Conservation (phyloP, 2,329 filamentous ascomycete species). For the Sporothrix humicola region DNA sequence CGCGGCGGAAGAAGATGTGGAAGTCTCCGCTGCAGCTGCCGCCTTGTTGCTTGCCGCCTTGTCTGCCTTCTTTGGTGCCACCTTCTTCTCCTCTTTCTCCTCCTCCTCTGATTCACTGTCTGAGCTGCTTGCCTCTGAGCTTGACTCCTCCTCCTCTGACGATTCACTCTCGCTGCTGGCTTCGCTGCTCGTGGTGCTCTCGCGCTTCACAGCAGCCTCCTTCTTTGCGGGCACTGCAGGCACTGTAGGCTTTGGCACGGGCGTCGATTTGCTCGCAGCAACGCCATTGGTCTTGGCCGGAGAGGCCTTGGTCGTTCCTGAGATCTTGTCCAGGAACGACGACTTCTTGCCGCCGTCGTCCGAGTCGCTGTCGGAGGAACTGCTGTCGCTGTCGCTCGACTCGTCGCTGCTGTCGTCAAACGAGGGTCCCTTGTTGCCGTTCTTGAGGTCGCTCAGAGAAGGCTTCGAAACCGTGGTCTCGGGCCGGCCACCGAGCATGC, state of each 20-base stretch:
- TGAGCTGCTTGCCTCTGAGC: neutral
- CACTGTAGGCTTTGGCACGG: constrained; percentile 33
- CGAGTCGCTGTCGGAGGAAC: constrained; percentile 33
- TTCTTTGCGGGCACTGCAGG: neutral
- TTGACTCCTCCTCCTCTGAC: neutral
- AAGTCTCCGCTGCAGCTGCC: neutral
- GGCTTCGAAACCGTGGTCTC: constrained; percentile 29
- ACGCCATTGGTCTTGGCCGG: constrained; percentile 13
- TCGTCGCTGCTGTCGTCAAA: constrained; percentile 38
- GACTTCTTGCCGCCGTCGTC: constrained; percentile 28
- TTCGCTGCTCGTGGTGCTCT: constrained; percentile 27
- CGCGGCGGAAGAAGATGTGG: neutral
- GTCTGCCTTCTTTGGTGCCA: neutral
- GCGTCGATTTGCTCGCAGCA: constrained; percentile 1
- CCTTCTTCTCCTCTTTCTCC: neutral
- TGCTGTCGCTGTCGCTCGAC: constrained; percentile 36
- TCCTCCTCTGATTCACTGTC: constrained; percentile 18
- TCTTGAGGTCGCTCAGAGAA: constrained; percentile 32
- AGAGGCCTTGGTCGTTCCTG: constrained; percentile 10
- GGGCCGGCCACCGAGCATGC: constrained; percentile 34
- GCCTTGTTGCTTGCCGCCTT: neutral
- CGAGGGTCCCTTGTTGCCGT: constrained; percentile 7
- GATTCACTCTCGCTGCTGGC: neutral
- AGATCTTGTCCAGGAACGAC: constrained; percentile 36
- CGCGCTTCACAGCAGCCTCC: neutral